A percentile compares a stretch with the other conserved stretches of the same genome.
Conservation (phyloP, 2,329 filamentous ascomycete genomes). For the Penicillium sp. region DNA sequence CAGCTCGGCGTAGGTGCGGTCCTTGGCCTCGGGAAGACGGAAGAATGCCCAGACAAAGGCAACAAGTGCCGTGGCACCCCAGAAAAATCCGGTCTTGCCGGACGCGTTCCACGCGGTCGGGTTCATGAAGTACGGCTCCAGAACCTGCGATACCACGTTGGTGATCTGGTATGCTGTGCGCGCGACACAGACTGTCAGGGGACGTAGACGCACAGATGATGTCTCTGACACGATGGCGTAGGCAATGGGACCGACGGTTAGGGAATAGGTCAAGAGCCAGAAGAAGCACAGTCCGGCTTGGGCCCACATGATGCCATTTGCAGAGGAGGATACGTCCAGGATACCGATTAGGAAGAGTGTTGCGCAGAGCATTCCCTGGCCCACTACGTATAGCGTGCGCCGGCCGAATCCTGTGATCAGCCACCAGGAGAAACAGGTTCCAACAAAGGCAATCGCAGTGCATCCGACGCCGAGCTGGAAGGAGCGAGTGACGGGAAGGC, state of each 20-base stretch:
- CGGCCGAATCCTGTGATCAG: constrained; percentile 40
- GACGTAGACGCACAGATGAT: constrained; percentile 54
- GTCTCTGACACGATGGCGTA: constrained; percentile 55
- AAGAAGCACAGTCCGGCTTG: constrained; percentile 49
- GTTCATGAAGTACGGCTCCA: constrained; percentile 37
- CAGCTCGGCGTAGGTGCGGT: constrained; percentile 41
- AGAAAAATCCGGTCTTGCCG: constrained; percentile 44
- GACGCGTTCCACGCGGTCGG: constrained; percentile 38
- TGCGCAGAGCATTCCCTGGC: constrained; percentile 28
- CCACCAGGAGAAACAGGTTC: constrained; percentile 52
- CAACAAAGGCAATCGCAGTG: constrained; percentile 53
- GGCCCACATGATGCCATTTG: constrained; percentile 29
- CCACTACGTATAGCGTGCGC: constrained; percentile 40
- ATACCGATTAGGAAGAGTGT: constrained; percentile 32
- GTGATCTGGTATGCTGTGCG: constrained; percentile 52
- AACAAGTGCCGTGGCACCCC: constrained; percentile 30
- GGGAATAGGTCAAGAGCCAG: constrained; percentile 56
- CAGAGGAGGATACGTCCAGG: constrained; percentile 21
- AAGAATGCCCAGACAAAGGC: constrained; percentile 39
- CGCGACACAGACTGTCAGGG: constrained; percentile 56
- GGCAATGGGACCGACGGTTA: constrained; percentile 55
- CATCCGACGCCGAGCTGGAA: constrained; percentile 46
- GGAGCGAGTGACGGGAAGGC: constrained; percentile 31
- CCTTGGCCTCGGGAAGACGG: constrained; percentile 39
- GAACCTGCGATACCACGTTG: constrained; percentile 48